phyloP scores from a whole-genome alignment of 1,139 yeast species.

The Kurtzmaniella quercitrusa region DNA sequence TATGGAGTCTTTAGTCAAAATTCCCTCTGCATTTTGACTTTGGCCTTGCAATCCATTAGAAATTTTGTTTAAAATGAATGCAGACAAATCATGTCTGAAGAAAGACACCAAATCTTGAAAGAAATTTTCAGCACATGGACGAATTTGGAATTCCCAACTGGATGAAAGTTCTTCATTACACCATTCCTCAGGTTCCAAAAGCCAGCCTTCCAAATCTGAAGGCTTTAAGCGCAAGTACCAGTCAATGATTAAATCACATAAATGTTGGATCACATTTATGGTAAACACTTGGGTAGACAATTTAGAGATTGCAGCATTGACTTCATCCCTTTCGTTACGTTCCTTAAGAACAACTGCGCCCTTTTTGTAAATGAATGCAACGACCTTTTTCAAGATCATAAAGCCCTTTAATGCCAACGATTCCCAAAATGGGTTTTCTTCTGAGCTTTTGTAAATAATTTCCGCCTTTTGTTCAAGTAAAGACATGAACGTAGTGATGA shows the following conservation, averaged over 20 bases:
- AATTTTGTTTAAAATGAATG: constrained; percentile 60
- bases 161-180: constrained; percentile 72
- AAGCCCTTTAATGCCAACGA: constrained; percentile 69
- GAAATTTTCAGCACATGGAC: constrained; percentile 86
- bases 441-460: constrained; percentile 48
- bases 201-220: constrained; percentile 77
- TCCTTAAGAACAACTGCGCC: constrained; percentile 67
- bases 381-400: constrained; percentile 57
- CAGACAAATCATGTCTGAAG: constrained; percentile 60
- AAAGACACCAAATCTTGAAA: constrained; percentile 69
- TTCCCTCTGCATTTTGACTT: constrained; percentile 31
- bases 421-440: constrained; percentile 70
- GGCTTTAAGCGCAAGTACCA: constrained; percentile 75
- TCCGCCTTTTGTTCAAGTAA: constrained; percentile 62
- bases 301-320: constrained; percentile 51
- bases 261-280: constrained; percentile 46
- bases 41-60: constrained; percentile 41
- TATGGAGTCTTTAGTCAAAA: constrained; percentile 73
- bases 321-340: constrained; percentile 58
- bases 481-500: constrained; percentile 55
- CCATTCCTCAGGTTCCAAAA: constrained; percentile 88
- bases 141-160: constrained; percentile 71
- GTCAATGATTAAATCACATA: constrained; percentile 64
- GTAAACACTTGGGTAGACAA: constrained; percentile 57
- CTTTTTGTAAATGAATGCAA: constrained; percentile 58